Evolutionary conservation across 768 basidiomycete species (phyloP), one percentile per base, ranked within the genome.

Genomic region (Pleurotus eryngii): DNA sequence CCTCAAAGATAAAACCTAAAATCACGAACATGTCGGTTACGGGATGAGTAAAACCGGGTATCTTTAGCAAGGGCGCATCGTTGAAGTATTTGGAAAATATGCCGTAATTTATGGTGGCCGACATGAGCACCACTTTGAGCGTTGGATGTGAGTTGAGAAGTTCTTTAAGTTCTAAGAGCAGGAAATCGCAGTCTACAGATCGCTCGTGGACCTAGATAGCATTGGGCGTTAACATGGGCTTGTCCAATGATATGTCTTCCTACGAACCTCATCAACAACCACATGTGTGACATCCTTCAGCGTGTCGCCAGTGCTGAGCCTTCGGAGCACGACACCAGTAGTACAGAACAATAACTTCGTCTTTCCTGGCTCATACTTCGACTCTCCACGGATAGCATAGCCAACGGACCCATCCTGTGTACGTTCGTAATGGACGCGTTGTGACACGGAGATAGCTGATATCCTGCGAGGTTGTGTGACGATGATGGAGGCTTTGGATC

Each of bases 61-160:
- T 97, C 24, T 79, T 81, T 54, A 97, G 73, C 47, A 91, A 76
- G 1, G 95, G 93, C 3, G 93, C 92, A 18, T 81, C 78, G 49
- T 83, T 69, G 66, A 96, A 97, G 68, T 98, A 98, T 56, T 81
- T 78, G 48, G 86, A 75, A 63, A 94, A 95, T n/a, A 78, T 82
- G 60, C 90, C 79, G 59, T 94, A 91, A 64, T 97, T 95, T 70
- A 96, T 95, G 0, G 95, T 98, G 4, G 95, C 95, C 30, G 90
- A 93, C 94, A 97, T 97, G 46, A 96, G 78, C 18, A 95, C 72
- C 18, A 98, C 79, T 67, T 90, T 95, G 63, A 97, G 78, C 1
- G 69, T 80, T 18, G 76, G 71, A 64, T 92, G 86, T 17, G 68
- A 76, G 59, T 74, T 74, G 46, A 96, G 69, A 12, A 97, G 72